Base-by-base conservation (phyloP, 148 eudicot species). In the Chenopodium formosanum region DNA sequence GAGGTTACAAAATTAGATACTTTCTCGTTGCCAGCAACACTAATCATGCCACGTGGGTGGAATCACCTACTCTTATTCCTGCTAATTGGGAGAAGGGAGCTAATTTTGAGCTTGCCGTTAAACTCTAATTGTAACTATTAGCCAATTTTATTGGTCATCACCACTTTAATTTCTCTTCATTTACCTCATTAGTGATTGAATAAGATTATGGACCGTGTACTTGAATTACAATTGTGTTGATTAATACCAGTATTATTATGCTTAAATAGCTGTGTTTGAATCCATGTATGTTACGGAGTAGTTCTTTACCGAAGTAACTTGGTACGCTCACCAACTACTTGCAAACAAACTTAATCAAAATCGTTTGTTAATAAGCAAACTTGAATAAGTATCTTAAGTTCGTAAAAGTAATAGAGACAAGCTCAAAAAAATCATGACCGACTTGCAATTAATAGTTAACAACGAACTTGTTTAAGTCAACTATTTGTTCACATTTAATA, bases 1-100 rank as follows among this genome's bases (percentile, higher is more conserved):
- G 52, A 48, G 91, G 90, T 1, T 78, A 88, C 6, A 60, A 4
- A 4, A n/a, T 78, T 0, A 64, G 78, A 46, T 78, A 66, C 46
- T 44, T 13, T 3, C 27, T 74, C 16, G 78, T 78, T 66, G 70
- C 82, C 9, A 72, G 81, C n/a, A 50, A 13, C 67, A 19, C 14
- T 32, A 64, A 65, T 83, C 78, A 78, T 40, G 75, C 29, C 67
- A 74, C 53, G 19, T 83, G 81, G 81, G 68, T 78, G 0, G 78
- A 78, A 64, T 65, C 66, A 3, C 78, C 78, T 7, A 47, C 34
- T 40, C 12, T 50, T 22, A 72, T 77, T 3, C 32, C 77, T 70
- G 71, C 85, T 82, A 47, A 48, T 77, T 78, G 77, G 72, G 37
- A 78, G 2, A 16, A 34, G 0, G 85, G 78, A 46, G 73, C 32